Conservation (phyloP, 2,329 filamentous ascomycete species). For the Uncinocarpus reesii region DNA sequence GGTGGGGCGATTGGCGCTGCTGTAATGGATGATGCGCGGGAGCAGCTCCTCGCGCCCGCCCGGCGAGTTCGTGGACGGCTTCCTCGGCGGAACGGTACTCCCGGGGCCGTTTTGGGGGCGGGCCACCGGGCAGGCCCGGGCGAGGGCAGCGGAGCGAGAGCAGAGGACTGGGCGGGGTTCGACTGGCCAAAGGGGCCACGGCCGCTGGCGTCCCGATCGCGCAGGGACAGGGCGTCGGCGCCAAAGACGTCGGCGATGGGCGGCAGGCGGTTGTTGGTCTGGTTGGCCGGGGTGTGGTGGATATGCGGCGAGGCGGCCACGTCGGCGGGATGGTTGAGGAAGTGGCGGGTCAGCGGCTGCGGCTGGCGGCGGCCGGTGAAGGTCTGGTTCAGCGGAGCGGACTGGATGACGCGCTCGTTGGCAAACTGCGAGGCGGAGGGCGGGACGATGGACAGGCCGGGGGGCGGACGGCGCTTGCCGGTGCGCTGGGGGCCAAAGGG, state of each 20-base stretch:
- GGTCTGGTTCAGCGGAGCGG: constrained; percentile 84
- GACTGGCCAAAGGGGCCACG: constrained; percentile 12
- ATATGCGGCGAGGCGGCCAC: constrained; percentile 55
- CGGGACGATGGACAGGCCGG: constrained; percentile 86
- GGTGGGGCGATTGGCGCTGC: constrained; percentile 63
- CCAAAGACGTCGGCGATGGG: constrained; percentile 93
- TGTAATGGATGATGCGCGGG: constrained; percentile 91
- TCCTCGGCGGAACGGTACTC: constrained; percentile 96
- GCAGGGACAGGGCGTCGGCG: constrained; percentile 53
- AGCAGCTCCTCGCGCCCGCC: constrained; percentile 85
- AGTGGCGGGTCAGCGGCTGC: constrained; percentile 64
- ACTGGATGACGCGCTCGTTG: constrained; percentile 91
- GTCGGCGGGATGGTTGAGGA: constrained; percentile 60
- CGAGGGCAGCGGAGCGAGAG: constrained; percentile 60
- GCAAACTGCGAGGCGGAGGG: constrained; percentile 87
- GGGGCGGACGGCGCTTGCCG: constrained; percentile 51
- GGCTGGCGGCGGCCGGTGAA: constrained; percentile 84
- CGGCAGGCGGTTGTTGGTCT: constrained; percentile 83
- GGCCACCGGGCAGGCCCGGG: constrained; percentile 56
- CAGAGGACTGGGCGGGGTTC: constrained; percentile 16
- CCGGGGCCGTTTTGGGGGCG: constrained; percentile 52
- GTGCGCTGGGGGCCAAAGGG: constrained; percentile 32
- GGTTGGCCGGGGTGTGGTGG: constrained; percentile 75
- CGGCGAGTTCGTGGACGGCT: constrained; percentile 78
- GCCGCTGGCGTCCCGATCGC: constrained; percentile 21